phyloP scores from a whole-genome alignment of 768 basidiomycete genomes.

The Mycena kentingensis region DNA sequence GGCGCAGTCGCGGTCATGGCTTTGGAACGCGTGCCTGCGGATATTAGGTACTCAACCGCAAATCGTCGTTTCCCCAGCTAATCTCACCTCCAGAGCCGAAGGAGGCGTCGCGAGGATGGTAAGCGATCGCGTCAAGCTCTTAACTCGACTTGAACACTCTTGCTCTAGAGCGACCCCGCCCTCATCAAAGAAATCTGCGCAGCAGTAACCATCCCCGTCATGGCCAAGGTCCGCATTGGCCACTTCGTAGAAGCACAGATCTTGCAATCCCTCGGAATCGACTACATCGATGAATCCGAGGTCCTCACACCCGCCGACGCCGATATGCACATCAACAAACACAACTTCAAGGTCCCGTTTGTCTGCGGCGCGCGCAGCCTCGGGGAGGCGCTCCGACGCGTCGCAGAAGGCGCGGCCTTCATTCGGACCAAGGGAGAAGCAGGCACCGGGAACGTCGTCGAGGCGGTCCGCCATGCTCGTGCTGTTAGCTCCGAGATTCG shows the following conservation, averaged over 20 bases:
- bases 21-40: slow-evolving; percentile 91
- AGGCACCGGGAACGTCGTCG: slow-evolving; percentile 87
- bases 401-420: slow-evolving; percentile 97
- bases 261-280: slow-evolving; percentile 89
- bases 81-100: no score
- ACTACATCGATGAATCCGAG: slow-evolving; percentile 95
- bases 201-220: slow-evolving; percentile 95
- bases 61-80: no score
- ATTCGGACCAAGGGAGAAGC: slow-evolving; percentile 97
- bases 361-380: slow-evolving; percentile 95
- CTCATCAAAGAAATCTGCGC: slow-evolving; percentile 97
- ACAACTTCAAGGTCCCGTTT: slow-evolving; percentile 91
- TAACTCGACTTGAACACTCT: not conserved
- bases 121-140: slow-evolving; percentile 24
- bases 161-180: slow-evolving; percentile 77
- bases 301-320: slow-evolving; percentile 97
- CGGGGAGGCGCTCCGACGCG: slow-evolving; percentile 93
- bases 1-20: slow-evolving; percentile 99
- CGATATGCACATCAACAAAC: slow-evolving; percentile 95
- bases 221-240: slow-evolving; percentile 95
- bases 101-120: slow-evolving; percentile 98
- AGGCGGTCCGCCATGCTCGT: slow-evolving; percentile 92
- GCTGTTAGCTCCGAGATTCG: slow-evolving; percentile 84
- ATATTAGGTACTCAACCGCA: no score
- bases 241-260: slow-evolving; percentile 98